Evolutionary conservation across 2,329 filamentous ascomycete species (phyloP).

Genomic region (Pseudopyricularia cyperi): DNA sequence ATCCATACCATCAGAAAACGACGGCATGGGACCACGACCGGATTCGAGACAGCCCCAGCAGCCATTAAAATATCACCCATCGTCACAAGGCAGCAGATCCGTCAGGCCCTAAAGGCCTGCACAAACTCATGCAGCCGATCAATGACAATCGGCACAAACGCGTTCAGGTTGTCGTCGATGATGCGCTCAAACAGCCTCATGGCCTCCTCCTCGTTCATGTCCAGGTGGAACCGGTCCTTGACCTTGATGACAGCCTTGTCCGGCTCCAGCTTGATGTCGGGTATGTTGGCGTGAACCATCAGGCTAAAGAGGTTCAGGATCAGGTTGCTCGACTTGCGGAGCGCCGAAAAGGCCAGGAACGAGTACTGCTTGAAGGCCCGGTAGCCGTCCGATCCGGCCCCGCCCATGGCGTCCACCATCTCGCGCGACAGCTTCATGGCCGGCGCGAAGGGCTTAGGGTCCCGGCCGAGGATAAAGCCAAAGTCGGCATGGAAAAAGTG

Average conservation of each 20-base stretch:
- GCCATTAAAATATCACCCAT: too few relatives aligned
- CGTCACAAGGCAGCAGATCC: too few relatives aligned
- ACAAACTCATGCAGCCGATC: slow-evolving; percentile 89
- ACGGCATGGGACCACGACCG: too few relatives aligned
- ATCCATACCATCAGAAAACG: too few relatives aligned
- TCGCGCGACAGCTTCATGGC: slow-evolving; percentile 95
- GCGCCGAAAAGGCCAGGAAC: slow-evolving; percentile 83
- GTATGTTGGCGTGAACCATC: slow-evolving; percentile 96
- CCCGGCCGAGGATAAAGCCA: slow-evolving; percentile 91
- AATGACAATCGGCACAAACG: slow-evolving; percentile 85
- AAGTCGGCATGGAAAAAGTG: slow-evolving; percentile 99
- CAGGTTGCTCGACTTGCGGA: slow-evolving; percentile 79
- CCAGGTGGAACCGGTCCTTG: slow-evolving; percentile 84
- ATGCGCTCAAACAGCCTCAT: slow-evolving; percentile 76
- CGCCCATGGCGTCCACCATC: slow-evolving; percentile 98
- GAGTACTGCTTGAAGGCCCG: slow-evolving; percentile 88
- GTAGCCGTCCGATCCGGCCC: slow-evolving; percentile 68
- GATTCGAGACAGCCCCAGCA: too few relatives aligned
- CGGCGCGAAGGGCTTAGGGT: slow-evolving; percentile 93
- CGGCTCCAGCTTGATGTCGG: slow-evolving; percentile 82
- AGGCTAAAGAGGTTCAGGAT: slow-evolving; percentile 92
- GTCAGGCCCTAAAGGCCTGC: slow-evolving; percentile 73
- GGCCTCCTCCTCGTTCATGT: slow-evolving; percentile 84
- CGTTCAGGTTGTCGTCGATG: slow-evolving; percentile 82
- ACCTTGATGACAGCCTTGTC: slow-evolving; percentile 94